Conservation (phyloP, 2,329 filamentous ascomycete species). For the Colletotrichum costaricense region DNA sequence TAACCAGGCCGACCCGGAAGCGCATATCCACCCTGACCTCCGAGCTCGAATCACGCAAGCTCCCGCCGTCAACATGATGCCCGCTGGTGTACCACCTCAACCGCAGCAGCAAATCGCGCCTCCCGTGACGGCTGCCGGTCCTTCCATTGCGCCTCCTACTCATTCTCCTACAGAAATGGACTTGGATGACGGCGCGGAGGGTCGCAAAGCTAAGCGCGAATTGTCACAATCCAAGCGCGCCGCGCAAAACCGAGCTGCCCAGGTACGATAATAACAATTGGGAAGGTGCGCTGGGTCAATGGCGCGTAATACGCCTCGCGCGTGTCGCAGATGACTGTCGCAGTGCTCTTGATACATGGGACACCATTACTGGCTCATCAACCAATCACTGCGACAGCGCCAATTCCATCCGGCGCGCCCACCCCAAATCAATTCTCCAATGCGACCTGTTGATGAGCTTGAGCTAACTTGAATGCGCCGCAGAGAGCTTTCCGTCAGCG, state of each 20-base stretch:
- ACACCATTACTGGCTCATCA: slow-evolving; percentile 33
- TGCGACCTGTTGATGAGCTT: background rate
- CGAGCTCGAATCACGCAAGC: slow-evolving; percentile 45
- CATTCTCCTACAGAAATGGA: slow-evolving; percentile 42
- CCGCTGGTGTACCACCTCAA: slow-evolving; percentile 39
- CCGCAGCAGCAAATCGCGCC: slow-evolving; percentile 27
- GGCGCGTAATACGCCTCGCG: slow-evolving; percentile 5
- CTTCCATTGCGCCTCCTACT: slow-evolving; percentile 42
- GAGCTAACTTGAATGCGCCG: slow-evolving; percentile 41
- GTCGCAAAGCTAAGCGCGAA: slow-evolving; percentile 87
- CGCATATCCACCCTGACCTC: slow-evolving; percentile 62
- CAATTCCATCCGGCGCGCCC: background rate
- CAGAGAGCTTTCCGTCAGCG: slow-evolving; percentile 97
- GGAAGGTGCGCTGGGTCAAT: slow-evolving; percentile 2
- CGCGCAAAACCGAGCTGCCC: slow-evolving; percentile 94
- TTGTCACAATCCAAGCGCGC: slow-evolving; percentile 95
- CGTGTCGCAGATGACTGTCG: slow-evolving; percentile 1
- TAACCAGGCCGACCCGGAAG: slow-evolving; percentile 52
- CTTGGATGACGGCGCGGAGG: slow-evolving; percentile 57
- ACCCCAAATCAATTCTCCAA: no score
- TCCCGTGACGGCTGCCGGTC: slow-evolving; percentile 16
- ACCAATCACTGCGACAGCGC: background rate
- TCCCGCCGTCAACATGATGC: slow-evolving; percentile 47
- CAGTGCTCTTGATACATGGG: background rate
- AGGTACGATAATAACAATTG: slow-evolving; percentile 67